Evolutionary conservation across 2,329 filamentous ascomycete species (phyloP), one percentile per base, ranked within the genome.

Genomic region (Alternaria burnsii): DNA sequence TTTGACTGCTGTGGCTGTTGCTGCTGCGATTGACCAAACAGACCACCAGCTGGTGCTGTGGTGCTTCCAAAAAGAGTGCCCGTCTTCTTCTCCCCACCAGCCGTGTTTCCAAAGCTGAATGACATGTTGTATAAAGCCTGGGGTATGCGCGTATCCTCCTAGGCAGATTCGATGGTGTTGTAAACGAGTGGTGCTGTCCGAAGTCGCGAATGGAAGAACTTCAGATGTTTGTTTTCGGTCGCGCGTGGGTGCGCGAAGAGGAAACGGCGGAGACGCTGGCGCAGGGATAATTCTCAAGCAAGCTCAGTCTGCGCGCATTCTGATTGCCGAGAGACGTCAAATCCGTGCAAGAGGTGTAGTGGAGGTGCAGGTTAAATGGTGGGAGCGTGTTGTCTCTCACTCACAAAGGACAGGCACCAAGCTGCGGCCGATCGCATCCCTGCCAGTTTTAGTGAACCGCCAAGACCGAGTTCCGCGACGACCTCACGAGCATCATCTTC

Each of bases 21-120:
- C 24, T 63, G 71, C 58, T 76, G 79, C 51, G 75, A 75, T 60
- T 73, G 70, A 41, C 63, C 78, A 50, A 82, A 82, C 16, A 81
- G 64, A 43, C 80, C 77, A 36, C 80, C 78, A 41, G 76, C 48
- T 24, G 76, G 76, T 24, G 72, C 75, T 28, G 73, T 71, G 5
- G 75, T 74, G 57, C 71, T 77, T 26, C 76, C 76, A 55, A 78
- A 78, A 20, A 78, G 61, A 10, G 76, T 78, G 8, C 76, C 76
- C 22, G 75, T 77, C 67, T 72, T 77, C 66, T 71, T 77, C 63
- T 78, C 75, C 44, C 61, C 68, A 11, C 63, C 58, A 10, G 65
- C 70, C 8, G 62, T 16, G 43, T 68, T 70, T 22, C 71, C 71
- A 67, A 77, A 74, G 59, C 70, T 68, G 48, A 76, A 72, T 47